A percentile compares a stretch with the other conserved stretches of the same genome.
phyloP scores from a whole-genome alignment of 1,284 basidiomycete species.

The Ceratobasidium sp. region DNA sequence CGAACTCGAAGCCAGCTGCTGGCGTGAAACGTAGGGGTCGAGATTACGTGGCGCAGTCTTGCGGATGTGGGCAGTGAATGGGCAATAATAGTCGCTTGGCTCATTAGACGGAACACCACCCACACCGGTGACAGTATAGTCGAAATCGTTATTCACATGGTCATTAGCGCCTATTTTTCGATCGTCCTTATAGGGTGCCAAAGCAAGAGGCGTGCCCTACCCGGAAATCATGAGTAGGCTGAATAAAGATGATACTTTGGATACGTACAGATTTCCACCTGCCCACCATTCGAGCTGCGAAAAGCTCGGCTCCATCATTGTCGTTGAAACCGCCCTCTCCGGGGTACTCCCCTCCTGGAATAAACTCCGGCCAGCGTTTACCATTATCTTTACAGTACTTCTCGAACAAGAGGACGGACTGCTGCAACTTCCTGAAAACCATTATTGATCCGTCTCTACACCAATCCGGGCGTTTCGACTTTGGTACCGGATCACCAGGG shows the following conservation, averaged over 20 bases:
- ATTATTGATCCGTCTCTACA: slow-evolving; percentile 50
- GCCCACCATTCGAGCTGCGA: slow-evolving; percentile 48
- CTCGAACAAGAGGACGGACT: too few species aligned
- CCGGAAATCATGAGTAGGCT: too few species aligned
- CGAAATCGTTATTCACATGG: slow-evolving; percentile 47
- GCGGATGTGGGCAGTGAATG: slow-evolving; percentile 49
- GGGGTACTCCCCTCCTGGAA: slow-evolving; percentile 9
- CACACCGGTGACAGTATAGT: slow-evolving; percentile 43
- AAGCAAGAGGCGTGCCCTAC: too few species aligned
- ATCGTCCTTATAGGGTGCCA: slow-evolving; percentile 43
- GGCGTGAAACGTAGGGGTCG: slow-evolving; percentile 44
- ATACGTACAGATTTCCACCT: slow-evolving; percentile 44
- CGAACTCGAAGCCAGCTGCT: slow-evolving; percentile 40
- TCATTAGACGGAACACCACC: slow-evolving; percentile 1
- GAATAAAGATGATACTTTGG: slow-evolving; percentile 11
- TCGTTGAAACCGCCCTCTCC: slow-evolving; percentile 2
- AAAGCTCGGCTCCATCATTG: slow-evolving; percentile 44
- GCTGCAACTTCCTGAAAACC: slow-evolving; percentile 48
- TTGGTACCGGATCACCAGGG: slow-evolving; percentile 12
- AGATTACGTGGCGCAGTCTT: slow-evolving; percentile 49
- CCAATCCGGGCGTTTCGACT: slow-evolving; percentile 45
- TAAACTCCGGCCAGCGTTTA: too few species aligned
- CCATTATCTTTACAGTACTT: too few species aligned
- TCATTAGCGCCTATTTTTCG: slow-evolving; percentile 25
- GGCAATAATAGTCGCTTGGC: slow-evolving; percentile 46